Percentiles rank a stretch among this genome's conserved stretches.
Evolutionary conservation across 768 basidiomycete genomes (phyloP).

Genomic region (Clitopilus passeckerianus): DNA sequence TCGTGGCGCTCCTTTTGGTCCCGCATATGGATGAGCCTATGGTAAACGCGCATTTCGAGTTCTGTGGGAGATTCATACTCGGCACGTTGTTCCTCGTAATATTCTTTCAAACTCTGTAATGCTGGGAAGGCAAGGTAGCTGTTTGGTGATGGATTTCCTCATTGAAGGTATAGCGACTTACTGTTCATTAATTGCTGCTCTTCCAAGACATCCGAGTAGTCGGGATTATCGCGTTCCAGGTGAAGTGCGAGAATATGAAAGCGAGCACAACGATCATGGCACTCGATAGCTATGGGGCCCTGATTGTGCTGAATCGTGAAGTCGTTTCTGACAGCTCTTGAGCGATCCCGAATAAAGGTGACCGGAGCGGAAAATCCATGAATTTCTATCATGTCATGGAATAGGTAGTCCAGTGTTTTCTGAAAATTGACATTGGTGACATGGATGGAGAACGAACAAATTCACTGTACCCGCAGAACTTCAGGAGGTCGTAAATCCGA

Average conservation of each 20-base stretch:
- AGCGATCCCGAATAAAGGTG: constrained; percentile 89
- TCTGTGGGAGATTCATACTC: constrained; percentile 74
- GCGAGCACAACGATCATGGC: constrained; percentile 89
- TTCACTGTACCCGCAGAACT: constrained; percentile 63
- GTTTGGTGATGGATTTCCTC: neutral
- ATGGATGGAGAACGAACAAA: constrained; percentile 1
- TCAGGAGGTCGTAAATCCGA: constrained; percentile 87
- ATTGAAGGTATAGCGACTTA: constrained; percentile 32
- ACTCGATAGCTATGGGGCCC: constrained; percentile 75
- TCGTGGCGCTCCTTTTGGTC: constrained; percentile 76
- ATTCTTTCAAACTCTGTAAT: constrained; percentile 87
- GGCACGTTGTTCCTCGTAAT: constrained; percentile 79
- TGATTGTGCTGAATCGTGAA: constrained; percentile 90
- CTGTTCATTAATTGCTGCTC: constrained; percentile 91
- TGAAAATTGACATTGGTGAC: constrained; percentile 20
- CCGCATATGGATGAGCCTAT: constrained; percentile 86
- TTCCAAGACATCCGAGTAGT: constrained; percentile 67
- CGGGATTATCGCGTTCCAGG: constrained; percentile 46
- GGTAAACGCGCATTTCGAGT: constrained; percentile 95
- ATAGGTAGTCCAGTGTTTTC: constrained; percentile 90
- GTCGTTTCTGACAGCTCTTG: constrained; percentile 86
- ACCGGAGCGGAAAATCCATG: constrained; percentile 68
- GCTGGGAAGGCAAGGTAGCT: constrained; percentile 44
- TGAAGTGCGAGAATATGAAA: constrained; percentile 89
- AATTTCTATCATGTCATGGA: constrained; percentile 70